phyloP scores from a whole-genome alignment of 352 stramenopile species.

The Sclerospora graminicola region DNA sequence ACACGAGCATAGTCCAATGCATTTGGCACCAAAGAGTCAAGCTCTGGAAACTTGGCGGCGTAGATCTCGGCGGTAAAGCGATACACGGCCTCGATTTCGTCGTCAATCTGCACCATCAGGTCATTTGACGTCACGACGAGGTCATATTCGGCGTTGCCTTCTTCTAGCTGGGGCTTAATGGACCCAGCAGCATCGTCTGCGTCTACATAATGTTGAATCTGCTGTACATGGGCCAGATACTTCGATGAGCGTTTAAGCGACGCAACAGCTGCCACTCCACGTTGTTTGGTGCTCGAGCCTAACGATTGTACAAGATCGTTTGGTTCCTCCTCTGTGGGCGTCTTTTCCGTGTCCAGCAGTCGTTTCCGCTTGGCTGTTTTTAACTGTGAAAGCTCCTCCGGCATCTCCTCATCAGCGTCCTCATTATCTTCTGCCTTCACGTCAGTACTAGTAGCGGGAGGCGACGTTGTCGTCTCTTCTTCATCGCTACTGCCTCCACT shows the following conservation, averaged over 20 bases:
- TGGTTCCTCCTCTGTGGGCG: slow-evolving; percentile 8
- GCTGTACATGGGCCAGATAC: slow-evolving; percentile 62
- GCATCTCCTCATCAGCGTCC: slow-evolving; percentile 11
- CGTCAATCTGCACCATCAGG: slow-evolving; percentile 89
- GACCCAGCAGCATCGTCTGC: slow-evolving; percentile 18
- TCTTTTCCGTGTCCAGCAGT: slow-evolving; percentile 6
- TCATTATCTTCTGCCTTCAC: slow-evolving; percentile 11
- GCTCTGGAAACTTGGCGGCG: slow-evolving; percentile 89
- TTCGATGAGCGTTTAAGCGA: slow-evolving; percentile 62
- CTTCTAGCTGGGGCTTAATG: slow-evolving; percentile 28
- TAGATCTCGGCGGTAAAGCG: slow-evolving; percentile 89
- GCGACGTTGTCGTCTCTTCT: slow-evolving; percentile 22
- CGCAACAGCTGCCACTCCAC: slow-evolving; percentile 45
- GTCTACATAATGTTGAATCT: slow-evolving; percentile 47
- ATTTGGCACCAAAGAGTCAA: slow-evolving; percentile 90
- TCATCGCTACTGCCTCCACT: slow-evolving; percentile 73
- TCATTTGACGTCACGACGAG: slow-evolving; percentile 88
- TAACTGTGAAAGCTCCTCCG: background rate
- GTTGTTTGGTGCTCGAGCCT: slow-evolving; percentile 32
- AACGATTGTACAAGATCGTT: slow-evolving; percentile 32
- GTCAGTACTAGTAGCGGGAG: slow-evolving; percentile 1
- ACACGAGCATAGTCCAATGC: slow-evolving; percentile 89
- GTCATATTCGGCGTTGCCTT: slow-evolving; percentile 69
- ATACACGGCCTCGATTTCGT: slow-evolving; percentile 88
- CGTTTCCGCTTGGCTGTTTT: slow-evolving; percentile 17